These are phyloP conservation scores for Meyerozyma smithsonii DNA, from an alignment of 1,139 yeast species.

Conservation along the genomic window DNA sequence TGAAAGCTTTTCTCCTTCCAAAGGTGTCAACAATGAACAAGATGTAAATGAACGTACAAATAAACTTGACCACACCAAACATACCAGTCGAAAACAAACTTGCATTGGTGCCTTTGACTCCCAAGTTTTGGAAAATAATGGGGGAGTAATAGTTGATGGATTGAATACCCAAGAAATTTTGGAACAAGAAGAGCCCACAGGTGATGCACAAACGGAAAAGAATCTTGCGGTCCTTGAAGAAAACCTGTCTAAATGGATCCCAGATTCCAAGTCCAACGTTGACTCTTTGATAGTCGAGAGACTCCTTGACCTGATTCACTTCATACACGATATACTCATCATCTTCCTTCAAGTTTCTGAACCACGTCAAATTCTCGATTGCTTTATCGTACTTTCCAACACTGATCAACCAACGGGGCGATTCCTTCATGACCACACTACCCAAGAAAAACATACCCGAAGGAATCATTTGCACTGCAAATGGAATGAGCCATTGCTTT, in stretches of 20 bases:
- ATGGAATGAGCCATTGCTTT: constrained; percentile 41
- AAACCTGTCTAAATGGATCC: constrained; percentile 37
- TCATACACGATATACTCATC: constrained; percentile 36
- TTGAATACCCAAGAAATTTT: constrained; percentile 44
- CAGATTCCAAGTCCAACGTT: constrained; percentile 34
- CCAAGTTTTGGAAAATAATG: constrained; percentile 33
- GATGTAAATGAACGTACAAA: constrained; percentile 33
- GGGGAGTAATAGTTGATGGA: constrained; percentile 45
- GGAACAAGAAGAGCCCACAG: constrained; percentile 33
- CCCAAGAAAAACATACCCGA: constrained; percentile 35
- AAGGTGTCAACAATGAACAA: constrained; percentile 34
- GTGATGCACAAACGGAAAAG: constrained; percentile 30
- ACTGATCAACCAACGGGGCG: constrained; percentile 38
- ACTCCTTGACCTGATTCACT: constrained; percentile 23
- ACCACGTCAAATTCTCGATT: constrained; percentile 32
- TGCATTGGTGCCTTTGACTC: constrained; percentile 36
- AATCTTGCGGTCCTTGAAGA: constrained; percentile 24
- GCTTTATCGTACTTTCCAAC: constrained; percentile 33
- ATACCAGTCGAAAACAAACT: constrained; percentile 39
- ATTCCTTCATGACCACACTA: constrained; percentile 31
- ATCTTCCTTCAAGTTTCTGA: constrained; percentile 32
- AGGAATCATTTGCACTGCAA: constrained; percentile 41
- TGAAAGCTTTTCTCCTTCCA: constrained; percentile 37
- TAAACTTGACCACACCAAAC: constrained; percentile 40
- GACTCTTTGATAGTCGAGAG: constrained; percentile 22